Conservation (phyloP, 169 alveolate species). For the Plasmodium fragile region DNA sequence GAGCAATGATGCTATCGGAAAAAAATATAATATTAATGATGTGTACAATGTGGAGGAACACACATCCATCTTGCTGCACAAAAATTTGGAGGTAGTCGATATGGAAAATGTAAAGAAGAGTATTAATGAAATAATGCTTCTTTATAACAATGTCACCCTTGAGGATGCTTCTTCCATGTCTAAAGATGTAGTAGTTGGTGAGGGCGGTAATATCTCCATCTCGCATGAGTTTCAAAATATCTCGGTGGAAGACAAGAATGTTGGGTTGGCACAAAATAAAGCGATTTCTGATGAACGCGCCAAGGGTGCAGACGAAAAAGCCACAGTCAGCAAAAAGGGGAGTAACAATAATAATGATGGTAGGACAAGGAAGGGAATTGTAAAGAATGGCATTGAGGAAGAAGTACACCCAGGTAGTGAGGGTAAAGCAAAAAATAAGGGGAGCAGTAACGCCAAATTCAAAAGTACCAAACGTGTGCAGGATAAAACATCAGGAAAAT, state of each 20-base stretch:
- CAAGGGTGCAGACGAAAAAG: not conserved
- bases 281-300: not conserved
- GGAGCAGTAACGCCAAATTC: not conserved
- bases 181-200: not conserved
- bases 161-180: not conserved
- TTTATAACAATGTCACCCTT: constrained; percentile 3
- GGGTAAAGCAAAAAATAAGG: constrained; percentile 3
- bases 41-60: constrained; percentile 67
- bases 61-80: constrained; percentile 21
- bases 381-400: not conserved
- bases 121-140: constrained; percentile 39
- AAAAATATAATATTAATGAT: constrained; percentile 28
- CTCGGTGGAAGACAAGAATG: not conserved
- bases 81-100: constrained; percentile 28
- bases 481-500: not conserved
- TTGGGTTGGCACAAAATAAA: not conserved
- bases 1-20: constrained; percentile 29
- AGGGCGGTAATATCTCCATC: not conserved
- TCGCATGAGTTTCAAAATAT: not conserved
- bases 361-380: not conserved
- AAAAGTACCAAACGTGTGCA: not conserved
- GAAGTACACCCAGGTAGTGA: not conserved
- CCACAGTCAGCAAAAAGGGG: not conserved
- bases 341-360: not conserved
- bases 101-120: constrained; percentile 58